Percentiles rank a stretch among this genome's conserved stretches.
Conservation (phyloP, 139 green algal species). For the Dunaliella sp. region DNA sequence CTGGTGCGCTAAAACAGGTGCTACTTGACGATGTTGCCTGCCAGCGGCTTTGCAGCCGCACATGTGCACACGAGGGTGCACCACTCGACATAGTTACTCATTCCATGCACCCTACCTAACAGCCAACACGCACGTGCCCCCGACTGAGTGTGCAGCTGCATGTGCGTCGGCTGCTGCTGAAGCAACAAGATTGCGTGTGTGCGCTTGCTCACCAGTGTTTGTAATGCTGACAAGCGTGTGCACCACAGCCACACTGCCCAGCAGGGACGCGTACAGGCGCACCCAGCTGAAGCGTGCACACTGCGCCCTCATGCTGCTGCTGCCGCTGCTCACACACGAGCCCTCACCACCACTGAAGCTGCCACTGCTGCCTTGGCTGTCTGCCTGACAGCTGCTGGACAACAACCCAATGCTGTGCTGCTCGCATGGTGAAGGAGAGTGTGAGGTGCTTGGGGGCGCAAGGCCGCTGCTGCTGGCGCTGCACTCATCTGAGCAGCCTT, state of each 20-base stretch:
- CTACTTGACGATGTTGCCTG: too few relatives aligned
- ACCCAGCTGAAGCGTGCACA: slow-evolving; percentile 8
- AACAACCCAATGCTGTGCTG: too few relatives aligned
- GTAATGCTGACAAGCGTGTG: background rate
- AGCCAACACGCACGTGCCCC: background rate
- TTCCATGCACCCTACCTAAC: background rate
- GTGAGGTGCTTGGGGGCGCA: too few relatives aligned
- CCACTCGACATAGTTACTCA: background rate
- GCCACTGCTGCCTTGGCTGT: background rate
- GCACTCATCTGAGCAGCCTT: background rate
- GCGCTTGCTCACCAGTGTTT: background rate
- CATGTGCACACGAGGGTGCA: background rate
- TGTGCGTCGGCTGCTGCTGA: too few relatives aligned
- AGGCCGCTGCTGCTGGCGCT: background rate
- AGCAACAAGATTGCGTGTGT: too few relatives aligned
- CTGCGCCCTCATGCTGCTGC: background rate
- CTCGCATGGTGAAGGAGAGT: too few relatives aligned
- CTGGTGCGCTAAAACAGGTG: too few relatives aligned
- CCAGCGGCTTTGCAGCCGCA: background rate
- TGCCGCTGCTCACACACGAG: background rate
- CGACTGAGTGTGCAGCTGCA: background rate
- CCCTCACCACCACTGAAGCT: too few relatives aligned
- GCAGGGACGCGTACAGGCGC: slow-evolving; percentile 2
- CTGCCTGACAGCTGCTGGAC: background rate
- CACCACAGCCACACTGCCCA: slow-evolving; percentile 8